phyloP scores from a whole-genome alignment of 1,139 yeast genomes.

The Pichia norvegensis region DNA sequence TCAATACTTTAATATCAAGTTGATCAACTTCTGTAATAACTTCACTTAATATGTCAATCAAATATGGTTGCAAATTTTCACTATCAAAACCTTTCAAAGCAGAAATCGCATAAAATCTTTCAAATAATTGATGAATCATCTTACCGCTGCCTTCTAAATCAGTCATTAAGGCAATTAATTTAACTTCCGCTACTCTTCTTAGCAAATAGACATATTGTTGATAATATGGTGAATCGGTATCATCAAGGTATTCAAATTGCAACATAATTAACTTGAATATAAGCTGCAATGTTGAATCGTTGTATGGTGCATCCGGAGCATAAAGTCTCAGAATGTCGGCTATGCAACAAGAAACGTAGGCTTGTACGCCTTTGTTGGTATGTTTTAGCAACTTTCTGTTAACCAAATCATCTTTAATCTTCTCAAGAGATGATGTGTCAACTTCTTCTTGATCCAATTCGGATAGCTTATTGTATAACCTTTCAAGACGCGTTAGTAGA shows the following conservation, averaged over 20 bases:
- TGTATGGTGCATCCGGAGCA: slow-evolving; percentile 91
- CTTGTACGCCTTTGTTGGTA: slow-evolving; percentile 62
- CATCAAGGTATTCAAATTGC: slow-evolving; percentile 53
- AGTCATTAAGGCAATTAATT: slow-evolving; percentile 69
- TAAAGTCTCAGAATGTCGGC: slow-evolving; percentile 68
- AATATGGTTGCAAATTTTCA: slow-evolving; percentile 45
- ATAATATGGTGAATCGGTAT: slow-evolving; percentile 45
- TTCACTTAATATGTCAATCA: slow-evolving; percentile 65
- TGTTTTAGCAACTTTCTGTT: slow-evolving; percentile 53
- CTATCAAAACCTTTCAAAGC: slow-evolving; percentile 33
- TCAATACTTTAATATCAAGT: slow-evolving; percentile 57
- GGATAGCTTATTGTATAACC: slow-evolving; percentile 53
- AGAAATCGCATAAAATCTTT: slow-evolving; percentile 51
- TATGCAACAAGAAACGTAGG: slow-evolving; percentile 64
- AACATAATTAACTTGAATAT: slow-evolving; percentile 56
- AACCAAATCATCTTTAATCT: slow-evolving; percentile 45
- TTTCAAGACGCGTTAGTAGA: slow-evolving; percentile 36
- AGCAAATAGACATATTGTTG: slow-evolving; percentile 60
- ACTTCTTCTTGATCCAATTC: slow-evolving; percentile 47
- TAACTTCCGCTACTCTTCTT: slow-evolving; percentile 66
- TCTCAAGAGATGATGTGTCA: slow-evolving; percentile 36
- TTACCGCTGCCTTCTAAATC: slow-evolving; percentile 61
- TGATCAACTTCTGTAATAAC: slow-evolving; percentile 67
- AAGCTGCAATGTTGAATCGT: slow-evolving; percentile 51
- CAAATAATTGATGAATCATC: slow-evolving; percentile 50